Conservation (phyloP, 2,329 filamentous ascomycete species). For the Aspergillus udagawae region DNA sequence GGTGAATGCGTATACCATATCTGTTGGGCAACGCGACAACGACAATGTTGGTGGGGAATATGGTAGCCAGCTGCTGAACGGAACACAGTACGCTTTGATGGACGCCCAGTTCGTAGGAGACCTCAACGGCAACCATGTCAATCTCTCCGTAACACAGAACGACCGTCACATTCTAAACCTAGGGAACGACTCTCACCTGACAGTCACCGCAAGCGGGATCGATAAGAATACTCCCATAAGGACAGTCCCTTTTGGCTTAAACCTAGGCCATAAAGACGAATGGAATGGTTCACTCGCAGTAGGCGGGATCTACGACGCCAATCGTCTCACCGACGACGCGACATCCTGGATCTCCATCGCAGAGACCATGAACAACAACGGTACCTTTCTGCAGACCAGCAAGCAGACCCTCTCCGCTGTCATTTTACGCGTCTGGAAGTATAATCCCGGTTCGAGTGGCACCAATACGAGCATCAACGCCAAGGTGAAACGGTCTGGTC, state of each 20-base stretch:
- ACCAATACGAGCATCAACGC: background rate
- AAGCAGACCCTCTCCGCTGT: background rate
- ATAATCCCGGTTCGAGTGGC: background rate
- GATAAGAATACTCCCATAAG: background rate
- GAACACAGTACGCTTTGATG: background rate
- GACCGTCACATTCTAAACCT: background rate
- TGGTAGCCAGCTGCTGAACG: background rate
- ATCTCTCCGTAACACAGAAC: background rate
- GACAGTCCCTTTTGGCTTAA: slow-evolving; percentile 1
- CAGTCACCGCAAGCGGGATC: background rate
- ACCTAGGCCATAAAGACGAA: background rate
- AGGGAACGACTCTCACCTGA: background rate
- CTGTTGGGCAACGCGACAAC: background rate
- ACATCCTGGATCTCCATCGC: slow-evolving; percentile 2
- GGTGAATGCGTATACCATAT: background rate
- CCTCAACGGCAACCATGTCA: background rate
- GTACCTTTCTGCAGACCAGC: background rate
- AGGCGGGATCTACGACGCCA: slow-evolving; percentile 5
- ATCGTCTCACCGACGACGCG: slow-evolving; percentile 3
- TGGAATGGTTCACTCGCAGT: slow-evolving; percentile 3
- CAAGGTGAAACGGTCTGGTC: background rate
- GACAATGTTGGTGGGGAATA: background rate
- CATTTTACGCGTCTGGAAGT: background rate
- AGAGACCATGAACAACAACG: slow-evolving; percentile 1
- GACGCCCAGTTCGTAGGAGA: background rate